phyloP scores from a whole-genome alignment of 2,329 filamentous ascomycete genomes.

The Sclerotinia subarctica region DNA sequence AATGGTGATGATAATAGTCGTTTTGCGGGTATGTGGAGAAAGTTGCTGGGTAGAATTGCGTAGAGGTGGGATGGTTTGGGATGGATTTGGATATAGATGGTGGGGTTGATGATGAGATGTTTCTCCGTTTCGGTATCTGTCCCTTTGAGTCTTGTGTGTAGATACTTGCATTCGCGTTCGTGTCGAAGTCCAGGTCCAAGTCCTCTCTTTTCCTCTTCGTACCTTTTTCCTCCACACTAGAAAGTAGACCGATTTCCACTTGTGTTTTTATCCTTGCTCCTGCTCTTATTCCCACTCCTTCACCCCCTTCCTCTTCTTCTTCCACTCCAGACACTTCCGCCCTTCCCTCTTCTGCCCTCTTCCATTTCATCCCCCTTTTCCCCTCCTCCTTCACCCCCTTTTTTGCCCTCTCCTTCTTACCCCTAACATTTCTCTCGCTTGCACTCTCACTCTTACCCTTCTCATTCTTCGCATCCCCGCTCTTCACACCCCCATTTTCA shows the following conservation, averaged over 20 bases:
- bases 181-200: too few relatives aligned
- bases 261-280: too few relatives aligned
- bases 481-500: background rate
- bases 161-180: constrained; percentile 6
- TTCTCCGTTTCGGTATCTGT: too few relatives aligned
- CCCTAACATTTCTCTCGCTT: background rate
- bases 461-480: background rate
- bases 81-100: background rate
- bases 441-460: background rate
- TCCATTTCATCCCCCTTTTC: background rate
- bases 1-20: background rate
- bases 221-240: too few relatives aligned
- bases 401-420: constrained; percentile 8
- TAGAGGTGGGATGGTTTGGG: background rate
- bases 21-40: background rate
- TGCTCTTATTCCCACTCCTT: too few relatives aligned
- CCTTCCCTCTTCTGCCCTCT: background rate
- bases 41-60: background rate
- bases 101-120: too few relatives aligned
- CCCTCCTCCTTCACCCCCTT: background rate
- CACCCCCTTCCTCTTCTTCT: too few relatives aligned
- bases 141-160: background rate
- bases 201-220: too few relatives aligned
- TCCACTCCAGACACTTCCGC: background rate
- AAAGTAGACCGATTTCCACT: too few relatives aligned